A percentile compares a stretch with the other conserved stretches of the same genome.
Evolutionary conservation across 2,329 filamentous ascomycete species (phyloP).

Genomic region (Fusarium zealandicum): DNA sequence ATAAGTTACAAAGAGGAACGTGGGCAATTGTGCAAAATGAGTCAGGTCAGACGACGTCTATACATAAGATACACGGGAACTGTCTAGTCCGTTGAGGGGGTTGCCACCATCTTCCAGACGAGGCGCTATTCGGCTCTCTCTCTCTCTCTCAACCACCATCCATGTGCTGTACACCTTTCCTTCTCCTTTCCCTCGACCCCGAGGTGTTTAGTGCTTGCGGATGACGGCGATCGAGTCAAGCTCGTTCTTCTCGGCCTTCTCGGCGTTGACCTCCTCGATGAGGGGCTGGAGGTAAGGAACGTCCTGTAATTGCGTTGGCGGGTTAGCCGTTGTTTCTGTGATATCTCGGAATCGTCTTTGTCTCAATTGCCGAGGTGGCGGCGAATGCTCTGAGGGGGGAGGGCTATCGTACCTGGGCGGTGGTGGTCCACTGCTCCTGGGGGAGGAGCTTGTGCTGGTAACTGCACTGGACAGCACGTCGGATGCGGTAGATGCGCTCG

Average conservation of each 20-base stretch:
- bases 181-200: constrained; percentile 10
- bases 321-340: constrained; percentile 28
- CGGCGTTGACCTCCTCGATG: constrained; percentile 59
- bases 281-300: constrained; percentile 61
- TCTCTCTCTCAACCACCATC: constrained; percentile 34
- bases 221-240: constrained; percentile 59
- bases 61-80: constrained; percentile 48
- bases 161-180: constrained; percentile 26
- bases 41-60: constrained; percentile 44
- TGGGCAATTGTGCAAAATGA: constrained; percentile 38
- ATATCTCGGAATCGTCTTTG: constrained; percentile 25
- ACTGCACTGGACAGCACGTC: constrained; percentile 85
- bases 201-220: constrained; percentile 54
- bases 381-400: not conserved
- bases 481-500: constrained; percentile 96
- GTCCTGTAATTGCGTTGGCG: constrained; percentile 49
- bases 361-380: constrained; percentile 32
- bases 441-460: constrained; percentile 70
- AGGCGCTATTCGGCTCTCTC: constrained; percentile 35
- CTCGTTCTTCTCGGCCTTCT: constrained; percentile 59
- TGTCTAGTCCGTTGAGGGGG: constrained; percentile 40
- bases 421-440: constrained; percentile 67
- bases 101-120: constrained; percentile 32
- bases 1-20: constrained; percentile 4
- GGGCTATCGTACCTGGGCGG: constrained; percentile 54